A percentile compares a stretch with the other conserved stretches of the same genome.
Evolutionary conservation across 768 basidiomycete genomes (phyloP).

Genomic region (Phlegmacium glaucopus): DNA sequence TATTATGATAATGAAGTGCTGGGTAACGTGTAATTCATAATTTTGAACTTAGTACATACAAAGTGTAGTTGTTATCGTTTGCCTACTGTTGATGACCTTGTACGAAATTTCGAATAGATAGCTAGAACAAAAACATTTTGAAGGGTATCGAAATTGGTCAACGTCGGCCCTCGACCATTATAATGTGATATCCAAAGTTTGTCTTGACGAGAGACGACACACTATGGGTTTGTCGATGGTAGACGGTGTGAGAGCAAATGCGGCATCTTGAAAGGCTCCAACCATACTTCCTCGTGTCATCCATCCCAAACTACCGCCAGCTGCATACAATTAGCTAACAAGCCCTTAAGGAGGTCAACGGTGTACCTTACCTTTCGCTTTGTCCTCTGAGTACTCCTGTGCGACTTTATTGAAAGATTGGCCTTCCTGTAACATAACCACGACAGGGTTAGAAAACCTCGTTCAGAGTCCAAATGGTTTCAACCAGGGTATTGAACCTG

Average conservation of each 20-base stretch:
- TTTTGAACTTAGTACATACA: background rate
- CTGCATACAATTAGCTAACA: slow-evolving; percentile 32
- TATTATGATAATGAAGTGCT: background rate
- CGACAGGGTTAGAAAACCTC: too few species aligned
- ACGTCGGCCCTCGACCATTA: slow-evolving; percentile 86
- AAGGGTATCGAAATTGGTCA: too few species aligned
- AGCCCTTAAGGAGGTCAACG: background rate
- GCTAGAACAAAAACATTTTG: too few species aligned
- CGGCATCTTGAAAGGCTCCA: slow-evolving; percentile 86
- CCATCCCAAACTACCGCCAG: slow-evolving; percentile 85
- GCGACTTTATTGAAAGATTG: slow-evolving; percentile 86
- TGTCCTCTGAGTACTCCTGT: slow-evolving; percentile 88
- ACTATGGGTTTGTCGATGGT: slow-evolving; percentile 73
- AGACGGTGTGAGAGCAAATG: slow-evolving; percentile 77
- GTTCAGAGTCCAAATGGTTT: background rate
- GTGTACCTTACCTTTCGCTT: slow-evolving; percentile 65
- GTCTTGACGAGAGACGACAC: slow-evolving; percentile 78
- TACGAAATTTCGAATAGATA: too few species aligned
- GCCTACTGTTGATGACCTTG: too few species aligned
- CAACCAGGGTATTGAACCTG: slow-evolving; percentile 45
- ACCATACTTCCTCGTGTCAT: slow-evolving; percentile 88
- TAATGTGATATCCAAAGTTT: slow-evolving; percentile 82
- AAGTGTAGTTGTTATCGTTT: background rate
- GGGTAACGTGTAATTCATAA: slow-evolving; percentile 5
- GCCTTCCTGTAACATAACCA: slow-evolving; percentile 48